These are phyloP conservation scores for Sicyos baderoa DNA, from an alignment of 306 rosid genomes.

Conservation along the genomic window DNA sequence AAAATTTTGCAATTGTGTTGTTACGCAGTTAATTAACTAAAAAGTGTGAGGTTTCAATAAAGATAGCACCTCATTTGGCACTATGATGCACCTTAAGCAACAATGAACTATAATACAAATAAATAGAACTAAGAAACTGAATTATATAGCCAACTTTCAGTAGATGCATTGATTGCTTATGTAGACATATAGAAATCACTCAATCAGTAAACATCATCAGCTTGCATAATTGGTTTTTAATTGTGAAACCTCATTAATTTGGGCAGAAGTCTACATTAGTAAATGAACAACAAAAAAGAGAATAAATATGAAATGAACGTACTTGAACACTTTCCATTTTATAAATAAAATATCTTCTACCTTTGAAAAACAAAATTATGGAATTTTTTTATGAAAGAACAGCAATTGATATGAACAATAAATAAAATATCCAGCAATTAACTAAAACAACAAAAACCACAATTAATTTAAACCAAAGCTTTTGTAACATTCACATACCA, in stretches of 20 bases:
- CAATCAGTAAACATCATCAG: not conserved
- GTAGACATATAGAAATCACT: not conserved
- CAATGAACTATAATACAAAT: not conserved
- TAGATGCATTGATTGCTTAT: not conserved
- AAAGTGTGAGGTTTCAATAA: not conserved
- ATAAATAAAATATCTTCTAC: not conserved
- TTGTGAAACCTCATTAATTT: not conserved
- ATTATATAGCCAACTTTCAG: not conserved
- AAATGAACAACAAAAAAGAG: not conserved
- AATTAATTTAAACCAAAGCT: conserved; percentile 7
- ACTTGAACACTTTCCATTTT: not conserved
- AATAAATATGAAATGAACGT: not conserved
- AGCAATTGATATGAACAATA: not conserved
- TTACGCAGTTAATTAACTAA: not conserved
- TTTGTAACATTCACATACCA: conserved; percentile 43
- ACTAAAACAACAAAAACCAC: not conserved
- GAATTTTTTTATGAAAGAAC: conserved; percentile 10
- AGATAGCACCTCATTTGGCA: not conserved
- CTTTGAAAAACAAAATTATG: not conserved
- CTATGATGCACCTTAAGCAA: not conserved
- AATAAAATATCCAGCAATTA: not conserved
- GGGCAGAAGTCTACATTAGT: not conserved
- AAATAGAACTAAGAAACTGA: not conserved
- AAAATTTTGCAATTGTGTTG: not conserved
- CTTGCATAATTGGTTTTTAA: not conserved